These are phyloP conservation scores for Petunia secreta DNA, from an alignment of 257 asterid genomes.

Conservation along the genomic window DNA sequence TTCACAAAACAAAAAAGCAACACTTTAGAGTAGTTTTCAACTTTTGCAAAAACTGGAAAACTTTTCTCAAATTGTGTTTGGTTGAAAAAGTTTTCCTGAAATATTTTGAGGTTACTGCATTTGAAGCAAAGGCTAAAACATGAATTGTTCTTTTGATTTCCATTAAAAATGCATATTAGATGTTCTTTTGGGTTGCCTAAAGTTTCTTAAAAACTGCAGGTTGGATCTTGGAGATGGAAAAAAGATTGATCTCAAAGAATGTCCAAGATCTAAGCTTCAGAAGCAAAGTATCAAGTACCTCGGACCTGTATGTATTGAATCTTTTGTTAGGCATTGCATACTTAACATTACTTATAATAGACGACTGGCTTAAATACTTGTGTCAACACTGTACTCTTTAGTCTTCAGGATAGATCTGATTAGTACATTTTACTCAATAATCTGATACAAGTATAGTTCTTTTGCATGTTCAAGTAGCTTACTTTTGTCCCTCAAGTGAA, in stretches of 20 bases:
- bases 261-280: constrained; percentile 84
- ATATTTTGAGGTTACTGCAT: too few relatives aligned
- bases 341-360: not conserved
- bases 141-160: not conserved
- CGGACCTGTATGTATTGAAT: constrained; percentile 75
- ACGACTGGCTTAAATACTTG: not conserved
- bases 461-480: not conserved
- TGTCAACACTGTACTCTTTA: not conserved
- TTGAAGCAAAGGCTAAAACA: not conserved
- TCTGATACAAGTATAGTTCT: not conserved
- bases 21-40: not conserved
- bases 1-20: not conserved
- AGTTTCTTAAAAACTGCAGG: constrained; percentile 49
- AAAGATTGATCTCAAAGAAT: constrained; percentile 76
- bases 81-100: too few relatives aligned
- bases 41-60: not conserved
- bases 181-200: not conserved
- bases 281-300: constrained; percentile 86
- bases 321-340: not conserved
- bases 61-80: not conserved
- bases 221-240: constrained; percentile 96
- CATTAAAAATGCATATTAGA: not conserved
- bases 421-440: not conserved
- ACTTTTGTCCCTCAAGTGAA: not conserved
- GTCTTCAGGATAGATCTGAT: not conserved